A percentile compares a stretch with the other conserved stretches of the same genome.
phyloP scores from a whole-genome alignment of 148 eudicot genomes.

The Fagopyrum tataricum region DNA sequence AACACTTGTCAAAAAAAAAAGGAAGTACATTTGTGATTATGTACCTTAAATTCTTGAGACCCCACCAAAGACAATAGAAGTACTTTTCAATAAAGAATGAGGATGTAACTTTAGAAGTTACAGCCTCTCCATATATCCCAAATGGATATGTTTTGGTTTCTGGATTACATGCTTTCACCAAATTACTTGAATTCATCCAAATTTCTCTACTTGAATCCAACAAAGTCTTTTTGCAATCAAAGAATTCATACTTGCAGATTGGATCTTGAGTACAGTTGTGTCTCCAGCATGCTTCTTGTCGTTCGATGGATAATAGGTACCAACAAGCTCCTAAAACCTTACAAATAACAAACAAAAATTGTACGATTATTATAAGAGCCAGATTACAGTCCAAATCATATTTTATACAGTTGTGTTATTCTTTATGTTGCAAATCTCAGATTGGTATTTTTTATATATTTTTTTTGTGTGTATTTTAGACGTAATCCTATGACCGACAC shows the following conservation, averaged over 20 bases:
- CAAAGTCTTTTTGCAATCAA: constrained; percentile 36
- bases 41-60: constrained; percentile 75
- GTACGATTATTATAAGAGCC: too few species aligned
- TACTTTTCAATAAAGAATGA: constrained; percentile 49
- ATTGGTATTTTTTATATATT: too few species aligned
- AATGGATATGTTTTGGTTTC: constrained; percentile 27
- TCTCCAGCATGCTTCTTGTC: constrained; percentile 77
- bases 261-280: constrained; percentile 29
- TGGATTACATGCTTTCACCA: constrained; percentile 42
- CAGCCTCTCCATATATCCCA: constrained; percentile 65
- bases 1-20: too few species aligned
- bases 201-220: constrained; percentile 25
- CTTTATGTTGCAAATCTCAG: too few species aligned
- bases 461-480: too few species aligned
- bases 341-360: neutral
- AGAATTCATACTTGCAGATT: constrained; percentile 37
- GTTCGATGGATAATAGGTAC: constrained; percentile 72
- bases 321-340: constrained; percentile 80
- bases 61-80: constrained; percentile 94
- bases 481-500: too few species aligned
- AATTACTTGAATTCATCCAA: constrained; percentile 61
- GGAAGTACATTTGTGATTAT: neutral
- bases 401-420: too few species aligned
- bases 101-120: constrained; percentile 34
- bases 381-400: too few species aligned